A percentile compares a stretch with the other conserved stretches of the same genome.
Evolutionary conservation across 1,284 basidiomycete genomes (phyloP).

Genomic region (Ceratobasidium sp.): DNA sequence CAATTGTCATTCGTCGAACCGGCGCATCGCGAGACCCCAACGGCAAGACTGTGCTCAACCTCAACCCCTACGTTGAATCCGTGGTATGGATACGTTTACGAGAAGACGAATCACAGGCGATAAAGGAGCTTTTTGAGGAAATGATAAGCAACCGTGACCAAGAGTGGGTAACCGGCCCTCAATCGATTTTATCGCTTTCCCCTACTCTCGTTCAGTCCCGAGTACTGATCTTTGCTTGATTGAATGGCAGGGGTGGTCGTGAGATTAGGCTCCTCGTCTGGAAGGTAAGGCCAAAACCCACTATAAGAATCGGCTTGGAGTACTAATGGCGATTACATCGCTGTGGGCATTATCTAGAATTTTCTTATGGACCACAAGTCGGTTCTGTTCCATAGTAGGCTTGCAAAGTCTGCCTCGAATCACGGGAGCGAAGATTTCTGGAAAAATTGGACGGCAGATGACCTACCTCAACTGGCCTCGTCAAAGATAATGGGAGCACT

Average conservation of each 20-base stretch:
- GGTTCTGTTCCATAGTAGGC: background rate
- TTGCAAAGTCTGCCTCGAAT: background rate
- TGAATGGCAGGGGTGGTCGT: too few species aligned
- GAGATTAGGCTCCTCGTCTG: too few species aligned
- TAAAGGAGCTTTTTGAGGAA: background rate
- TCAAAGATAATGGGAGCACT: background rate
- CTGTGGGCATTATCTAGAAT: background rate
- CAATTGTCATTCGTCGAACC: background rate
- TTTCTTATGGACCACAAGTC: conserved; percentile 16
- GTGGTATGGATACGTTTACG: background rate
- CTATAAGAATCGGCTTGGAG: background rate
- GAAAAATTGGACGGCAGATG: background rate
- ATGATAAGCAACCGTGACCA: background rate
- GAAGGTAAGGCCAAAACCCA: background rate
- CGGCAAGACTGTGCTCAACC: background rate
- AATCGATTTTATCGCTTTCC: background rate
- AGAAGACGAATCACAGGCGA: too few species aligned
- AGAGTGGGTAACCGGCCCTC: conserved; percentile 1
- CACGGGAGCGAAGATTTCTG: background rate
- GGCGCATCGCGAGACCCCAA: background rate
- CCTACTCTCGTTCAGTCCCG: background rate
- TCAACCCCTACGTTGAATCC: conserved; percentile 1
- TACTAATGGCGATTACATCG: background rate
- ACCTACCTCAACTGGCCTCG: conserved; percentile 13
- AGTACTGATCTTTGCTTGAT: background rate